Percentiles rank a stretch among this genome's conserved stretches.
Evolutionary conservation across 768 basidiomycete genomes (phyloP).

Genomic region (Psilocybe tampanensis): DNA sequence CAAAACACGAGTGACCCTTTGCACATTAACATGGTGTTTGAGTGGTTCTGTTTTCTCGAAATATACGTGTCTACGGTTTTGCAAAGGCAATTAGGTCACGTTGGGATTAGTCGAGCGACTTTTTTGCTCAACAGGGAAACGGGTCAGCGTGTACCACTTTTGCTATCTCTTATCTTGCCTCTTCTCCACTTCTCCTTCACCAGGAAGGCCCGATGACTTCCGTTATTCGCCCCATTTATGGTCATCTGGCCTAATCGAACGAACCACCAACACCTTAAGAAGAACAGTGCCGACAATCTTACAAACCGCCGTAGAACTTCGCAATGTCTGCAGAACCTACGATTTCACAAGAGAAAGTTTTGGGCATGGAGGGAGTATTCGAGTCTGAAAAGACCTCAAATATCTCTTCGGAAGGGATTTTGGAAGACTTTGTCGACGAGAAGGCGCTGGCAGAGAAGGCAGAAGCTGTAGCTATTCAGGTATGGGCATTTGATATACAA

Average conservation of each 20-base stretch:
- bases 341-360: conserved; percentile 2
- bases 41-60: no score
- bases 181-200: conserved; percentile 3
- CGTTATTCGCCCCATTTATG: conserved; percentile 3
- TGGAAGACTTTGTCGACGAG: conserved; percentile 16
- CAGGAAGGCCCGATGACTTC: conserved; percentile 1
- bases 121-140: background rate
- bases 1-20: no score
- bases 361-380: background rate
- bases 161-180: conserved; percentile 13
- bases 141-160: background rate
- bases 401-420: conserved; percentile 6
- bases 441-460: conserved; percentile 38
- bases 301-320: no score
- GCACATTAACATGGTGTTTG: no score
- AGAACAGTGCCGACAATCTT: background rate
- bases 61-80: no score
- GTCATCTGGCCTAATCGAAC: conserved; percentile 5
- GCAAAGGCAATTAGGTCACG: background rate
- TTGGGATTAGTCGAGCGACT: background rate
- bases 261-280: background rate
- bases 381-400: conserved; percentile 12
- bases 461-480: conserved; percentile 46
- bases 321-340: background rate
- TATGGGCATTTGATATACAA: conserved; percentile 9